These are phyloP conservation scores for Pseudogymnoascus pannorum DNA, from an alignment of 2,329 filamentous ascomycete species.

Conservation along the genomic window DNA sequence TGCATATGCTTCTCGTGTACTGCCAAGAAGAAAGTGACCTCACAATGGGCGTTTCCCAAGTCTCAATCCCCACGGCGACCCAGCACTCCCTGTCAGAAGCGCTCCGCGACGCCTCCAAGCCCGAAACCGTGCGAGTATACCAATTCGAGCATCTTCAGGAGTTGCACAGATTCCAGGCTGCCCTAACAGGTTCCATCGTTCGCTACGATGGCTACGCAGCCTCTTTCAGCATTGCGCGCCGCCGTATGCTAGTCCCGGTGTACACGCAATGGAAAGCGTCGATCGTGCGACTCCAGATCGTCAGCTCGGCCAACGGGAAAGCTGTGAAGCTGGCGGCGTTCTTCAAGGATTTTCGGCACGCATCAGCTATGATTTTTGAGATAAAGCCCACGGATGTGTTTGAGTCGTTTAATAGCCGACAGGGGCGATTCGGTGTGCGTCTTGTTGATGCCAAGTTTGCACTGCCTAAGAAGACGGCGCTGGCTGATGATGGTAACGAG, in stretches of 20 bases:
- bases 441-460: constrained; percentile 84
- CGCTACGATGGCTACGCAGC: constrained; percentile 62
- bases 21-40: constrained; percentile 67
- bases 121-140: constrained; percentile 60
- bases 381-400: constrained; percentile 75
- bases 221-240: constrained; percentile 68
- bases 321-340: constrained; percentile 71
- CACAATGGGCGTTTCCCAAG: constrained; percentile 64
- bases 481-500: constrained; percentile 46
- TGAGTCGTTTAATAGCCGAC: constrained; percentile 49
- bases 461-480: constrained; percentile 48
- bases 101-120: constrained; percentile 37
- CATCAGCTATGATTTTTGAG: constrained; percentile 76
- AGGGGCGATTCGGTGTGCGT: constrained; percentile 60
- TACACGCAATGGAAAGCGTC: constrained; percentile 84
- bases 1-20: constrained; percentile 50
- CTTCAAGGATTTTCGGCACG: constrained; percentile 76
- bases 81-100: constrained; percentile 51
- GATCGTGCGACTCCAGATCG: constrained; percentile 66
- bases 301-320: constrained; percentile 55
- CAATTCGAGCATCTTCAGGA: constrained; percentile 55
- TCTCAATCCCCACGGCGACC: constrained; percentile 53
- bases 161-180: constrained; percentile 66
- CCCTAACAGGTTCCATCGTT: constrained; percentile 70
- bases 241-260: constrained; percentile 81